phyloP scores from a whole-genome alignment of 805 yeast genomes.

The Pichia scutulata region DNA sequence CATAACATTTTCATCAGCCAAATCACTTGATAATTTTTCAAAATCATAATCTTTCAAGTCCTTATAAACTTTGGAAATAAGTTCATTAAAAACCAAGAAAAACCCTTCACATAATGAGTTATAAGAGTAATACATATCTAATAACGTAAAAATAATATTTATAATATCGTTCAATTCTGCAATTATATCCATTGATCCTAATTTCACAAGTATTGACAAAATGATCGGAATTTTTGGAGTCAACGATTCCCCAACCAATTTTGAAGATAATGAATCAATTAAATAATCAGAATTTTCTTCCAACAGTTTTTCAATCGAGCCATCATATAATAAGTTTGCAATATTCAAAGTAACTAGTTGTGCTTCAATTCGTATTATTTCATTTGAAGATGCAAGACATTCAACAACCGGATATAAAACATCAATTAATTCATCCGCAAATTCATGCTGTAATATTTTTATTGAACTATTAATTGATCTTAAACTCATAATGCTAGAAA shows the following conservation, averaged over 20 bases:
- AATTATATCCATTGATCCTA: constrained; percentile 62
- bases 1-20: constrained; percentile 20
- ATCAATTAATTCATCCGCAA: constrained; percentile 57
- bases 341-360: constrained; percentile 44
- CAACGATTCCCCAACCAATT: constrained; percentile 60
- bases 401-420: constrained; percentile 67
- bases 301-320: constrained; percentile 50
- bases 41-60: constrained; percentile 29
- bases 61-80: constrained; percentile 41
- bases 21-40: constrained; percentile 11
- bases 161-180: constrained; percentile 66
- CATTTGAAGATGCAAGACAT: constrained; percentile 51
- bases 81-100: constrained; percentile 58
- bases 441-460: constrained; percentile 29
- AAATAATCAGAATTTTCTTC: constrained; percentile 71
- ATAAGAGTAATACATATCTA: constrained; percentile 85
- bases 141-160: constrained; percentile 56
- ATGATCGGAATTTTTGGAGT: constrained; percentile 70
- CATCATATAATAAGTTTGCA: constrained; percentile 43
- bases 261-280: constrained; percentile 67
- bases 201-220: constrained; percentile 56
- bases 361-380: constrained; percentile 42
- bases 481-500: constrained; percentile 31
- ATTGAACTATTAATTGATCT: constrained; percentile 34
- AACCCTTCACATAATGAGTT: constrained; percentile 62